Percentiles rank a stretch among this genome's conserved stretches.
Conservation (phyloP, 164 flowering plant species). For the Malania oleifera region DNA sequence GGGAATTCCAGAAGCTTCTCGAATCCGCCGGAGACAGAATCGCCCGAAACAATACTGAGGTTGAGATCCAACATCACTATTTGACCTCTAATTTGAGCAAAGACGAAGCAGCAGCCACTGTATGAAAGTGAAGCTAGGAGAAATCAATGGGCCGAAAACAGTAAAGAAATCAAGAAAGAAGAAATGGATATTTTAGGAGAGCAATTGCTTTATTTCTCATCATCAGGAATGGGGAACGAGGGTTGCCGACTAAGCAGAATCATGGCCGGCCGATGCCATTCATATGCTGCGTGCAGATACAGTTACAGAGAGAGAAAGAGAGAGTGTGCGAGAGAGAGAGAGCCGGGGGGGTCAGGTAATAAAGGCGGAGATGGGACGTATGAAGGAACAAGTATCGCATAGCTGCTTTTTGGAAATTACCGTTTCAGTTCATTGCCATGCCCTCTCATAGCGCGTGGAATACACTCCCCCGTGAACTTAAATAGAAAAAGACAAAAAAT, state of each 20-base stretch:
- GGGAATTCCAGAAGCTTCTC: conserved; percentile 7
- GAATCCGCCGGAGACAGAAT: conserved; percentile 8
- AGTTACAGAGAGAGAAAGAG: background rate
- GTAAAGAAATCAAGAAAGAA: no score
- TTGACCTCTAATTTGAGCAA: background rate
- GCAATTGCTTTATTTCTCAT: no score
- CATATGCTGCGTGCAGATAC: background rate
- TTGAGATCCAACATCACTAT: conserved; percentile 45
- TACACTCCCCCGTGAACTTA: no score
- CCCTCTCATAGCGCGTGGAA: no score
- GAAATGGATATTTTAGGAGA: background rate
- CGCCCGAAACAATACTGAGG: conserved; percentile 14
- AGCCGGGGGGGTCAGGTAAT: background rate
- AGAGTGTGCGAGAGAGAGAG: conserved; percentile 3
- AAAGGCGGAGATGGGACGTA: conserved; percentile 16
- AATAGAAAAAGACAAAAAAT: no score
- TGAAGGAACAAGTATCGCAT: conserved; percentile 11
- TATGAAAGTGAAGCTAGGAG: no score
- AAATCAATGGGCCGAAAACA: no score
- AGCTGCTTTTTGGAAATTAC: no score
- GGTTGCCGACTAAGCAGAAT: no score
- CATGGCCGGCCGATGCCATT: no score
- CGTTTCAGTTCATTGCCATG: no score
- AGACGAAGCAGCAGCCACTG: background rate
- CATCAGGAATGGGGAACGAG: no score